Evolutionary conservation across 768 basidiomycete species (phyloP), one percentile per base, ranked within the genome.

Genomic region (Coprinopsis sp.): DNA sequence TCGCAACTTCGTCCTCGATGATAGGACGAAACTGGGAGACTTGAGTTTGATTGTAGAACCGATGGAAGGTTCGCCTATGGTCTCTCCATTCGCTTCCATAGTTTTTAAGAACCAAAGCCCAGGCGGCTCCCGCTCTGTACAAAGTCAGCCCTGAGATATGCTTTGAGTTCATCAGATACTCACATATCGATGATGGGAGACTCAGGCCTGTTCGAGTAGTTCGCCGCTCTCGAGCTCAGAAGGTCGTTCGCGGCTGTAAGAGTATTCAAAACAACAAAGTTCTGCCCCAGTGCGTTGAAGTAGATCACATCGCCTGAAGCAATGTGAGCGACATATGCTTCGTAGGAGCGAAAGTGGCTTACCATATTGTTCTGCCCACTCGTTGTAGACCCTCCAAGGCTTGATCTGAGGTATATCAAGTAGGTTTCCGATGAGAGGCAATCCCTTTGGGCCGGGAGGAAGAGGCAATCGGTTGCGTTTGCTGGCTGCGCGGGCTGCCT

Each of bases 31-130:
- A n/a, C n/a, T n/a, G n/a, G n/a, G n/a, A 50, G 3, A 58, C 54
- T 10, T 49, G 53, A 19, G 54, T 55, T 38, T 57, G 56, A 18
- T 56, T 51, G 46, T 61, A 50, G 2, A 54, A 53, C 44, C 59
- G 55, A 4, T 59, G 56, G 21, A 51, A 54, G 6, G 60, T 53
- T 29, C 58, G 55, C 21, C 63, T 56, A 46, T 56, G 61, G 16
- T 54, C 54, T 23, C 57, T 49, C 63, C 63, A 64, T 33, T 43
- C 52, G n/a, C 59, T 50, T 5, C 55, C 59, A 49, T 64, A 64
- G 0, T 57, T 56, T 6, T 56, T 52, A 33, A 56, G 51, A 12
- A 55, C 51, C 22, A 58, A 49, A 23, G 42, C 53, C 60, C 57
- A 63, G 13, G 53, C 58, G 54, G 60, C 57, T 8, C 58, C 59